Base-by-base conservation (phyloP, 2,329 filamentous ascomycete species). In the Ilyonectria sp. region DNA sequence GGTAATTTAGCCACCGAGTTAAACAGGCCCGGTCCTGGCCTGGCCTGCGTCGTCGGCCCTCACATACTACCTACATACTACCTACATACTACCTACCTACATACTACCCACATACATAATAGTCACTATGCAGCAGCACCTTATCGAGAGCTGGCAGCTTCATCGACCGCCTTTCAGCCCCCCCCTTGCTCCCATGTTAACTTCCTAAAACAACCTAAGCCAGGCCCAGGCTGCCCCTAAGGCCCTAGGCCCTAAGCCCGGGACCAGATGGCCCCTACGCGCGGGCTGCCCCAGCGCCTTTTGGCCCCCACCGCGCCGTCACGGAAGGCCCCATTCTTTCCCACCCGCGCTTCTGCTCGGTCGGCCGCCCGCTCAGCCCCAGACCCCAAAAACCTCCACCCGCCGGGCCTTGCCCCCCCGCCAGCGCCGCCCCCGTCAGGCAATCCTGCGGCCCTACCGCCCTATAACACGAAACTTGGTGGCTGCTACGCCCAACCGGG, bases 341-440 rank as follows among this genome's bases (percentile, higher is more conserved):
- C 21, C 71, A 71, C 61, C 71, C 64, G 60, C 72, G 72, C 70
- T 72, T 62, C 71, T 66, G 63, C 63, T 62, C 58, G 44, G 63
- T 66, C 63, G 63, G 63, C 72, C 71, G 71, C 72, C 69, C 65
- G 72, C 65, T 66, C 59, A 70, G 53, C 59, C 63, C 60, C 63
- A 62, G 43, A 35, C 61, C 55, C 43, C 29, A 49, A 33, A 55
- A 33, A 19, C 50, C 37, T 56, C 29, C 29, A 29, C 29, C 17
- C 29, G 26, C 26, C 26, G 26, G 26, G 26, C 26, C 26, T 26
- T 26, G 29, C 8, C 29, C 49, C 49, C 29, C 17, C 17, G n/a
- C 35, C 7, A 17, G 17, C 43, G 17, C 43, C 17, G 35, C 35
- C 35, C 49, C 54, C 33, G 26, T 26, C 44, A 54, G 50, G 62